Evolutionary conservation across 345 rosid species (phyloP), one percentile per base, ranked within the genome.

Genomic region (Pseudoturritis turrita): DNA sequence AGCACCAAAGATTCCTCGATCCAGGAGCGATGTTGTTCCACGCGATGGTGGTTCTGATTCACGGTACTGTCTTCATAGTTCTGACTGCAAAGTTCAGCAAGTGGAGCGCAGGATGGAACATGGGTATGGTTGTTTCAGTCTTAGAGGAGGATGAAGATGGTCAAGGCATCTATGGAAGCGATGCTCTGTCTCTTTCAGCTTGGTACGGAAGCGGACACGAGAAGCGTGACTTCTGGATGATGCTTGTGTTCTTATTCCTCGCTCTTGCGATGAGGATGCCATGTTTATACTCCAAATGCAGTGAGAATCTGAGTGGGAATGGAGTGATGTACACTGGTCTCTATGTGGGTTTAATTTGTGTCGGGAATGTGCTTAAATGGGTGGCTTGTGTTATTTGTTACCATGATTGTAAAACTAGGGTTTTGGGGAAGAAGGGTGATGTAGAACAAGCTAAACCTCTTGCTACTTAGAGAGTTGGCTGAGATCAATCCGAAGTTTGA

Each of bases 101-200:
- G 23, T 77, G 86, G 83, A 74, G 83, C 43, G 73, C 73, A 6
- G 82, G 67, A 39, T 82, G 86, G 81, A 82, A 75, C 77, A 74
- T 72, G 80, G 66, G 81, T 68, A 21, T 82, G 19, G 78, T 82
- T 39, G 51, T 80, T 44, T 80, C 83, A 0, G 58, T 82, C n/a
- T 45, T 82, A 51, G 79, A 82, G 47, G 81, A 70, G 7, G 58
- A 39, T 2, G 61, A 37, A 12, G 68, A 46, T 13, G 68, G 47
- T 31, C 45, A 72, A 46, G 68, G 21, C 22, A 37, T 68, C 11
- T 65, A 47, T 8, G 79, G 85, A 36, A 19, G 21, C 22, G 69
- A 70, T 40, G 83, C 83, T 17, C 26, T 82, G 19, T 36, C 57
- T 19, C 17, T 73, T 17, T 72, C 82, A 7, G 70, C 73, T 39